A percentile compares a stretch with the other conserved stretches of the same genome.
These are phyloP conservation scores for Penicillium paxilli DNA, from an alignment of 495 filamentous ascomycete genomes.

Conservation along the genomic window DNA sequence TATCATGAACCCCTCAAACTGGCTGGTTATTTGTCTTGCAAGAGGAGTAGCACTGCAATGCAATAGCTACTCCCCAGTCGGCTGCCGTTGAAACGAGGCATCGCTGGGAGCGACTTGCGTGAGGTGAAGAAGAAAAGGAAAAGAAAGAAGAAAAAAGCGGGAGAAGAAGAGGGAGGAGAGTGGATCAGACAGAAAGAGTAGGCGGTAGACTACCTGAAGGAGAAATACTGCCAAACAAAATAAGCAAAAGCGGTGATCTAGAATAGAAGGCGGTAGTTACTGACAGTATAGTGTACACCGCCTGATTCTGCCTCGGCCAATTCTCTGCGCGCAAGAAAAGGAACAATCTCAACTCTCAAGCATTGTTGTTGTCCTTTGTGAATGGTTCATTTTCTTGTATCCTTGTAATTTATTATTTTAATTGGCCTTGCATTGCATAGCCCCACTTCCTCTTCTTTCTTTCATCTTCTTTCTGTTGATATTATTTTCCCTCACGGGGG, in stretches of 20 bases:
- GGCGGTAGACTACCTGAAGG: too few species aligned
- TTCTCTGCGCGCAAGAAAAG: slow-evolving; percentile 21
- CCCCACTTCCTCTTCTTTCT: slow-evolving; percentile 10
- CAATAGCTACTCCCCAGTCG: slow-evolving; percentile 28
- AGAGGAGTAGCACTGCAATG: slow-evolving; percentile 27
- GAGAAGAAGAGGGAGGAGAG: too few species aligned
- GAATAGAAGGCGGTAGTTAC: too few species aligned
- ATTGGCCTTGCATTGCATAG: slow-evolving; percentile 6
- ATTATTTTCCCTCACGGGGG: slow-evolving; percentile 1
- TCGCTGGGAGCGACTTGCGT: slow-evolving; percentile 39
- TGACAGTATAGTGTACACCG: not conserved
- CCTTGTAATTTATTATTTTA: slow-evolving; percentile 16
- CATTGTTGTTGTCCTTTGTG: slow-evolving; percentile 21
- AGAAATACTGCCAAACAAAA: too few species aligned
- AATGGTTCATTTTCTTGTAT: slow-evolving; percentile 9
- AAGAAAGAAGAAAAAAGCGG: slow-evolving; percentile 7
- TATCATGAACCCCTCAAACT: slow-evolving; percentile 53
- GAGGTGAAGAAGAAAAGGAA: slow-evolving; percentile 25
- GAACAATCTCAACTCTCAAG: too few species aligned
- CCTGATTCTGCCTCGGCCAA: slow-evolving; percentile 15
- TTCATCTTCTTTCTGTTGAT: not conserved
- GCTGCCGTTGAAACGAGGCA: slow-evolving; percentile 29
- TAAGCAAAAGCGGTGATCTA: too few species aligned
- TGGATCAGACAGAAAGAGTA: slow-evolving; percentile 5
- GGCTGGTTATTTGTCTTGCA: slow-evolving; percentile 46